Conservation (phyloP, 768 basidiomycete genomes). For the Pisolithus orientalis region DNA sequence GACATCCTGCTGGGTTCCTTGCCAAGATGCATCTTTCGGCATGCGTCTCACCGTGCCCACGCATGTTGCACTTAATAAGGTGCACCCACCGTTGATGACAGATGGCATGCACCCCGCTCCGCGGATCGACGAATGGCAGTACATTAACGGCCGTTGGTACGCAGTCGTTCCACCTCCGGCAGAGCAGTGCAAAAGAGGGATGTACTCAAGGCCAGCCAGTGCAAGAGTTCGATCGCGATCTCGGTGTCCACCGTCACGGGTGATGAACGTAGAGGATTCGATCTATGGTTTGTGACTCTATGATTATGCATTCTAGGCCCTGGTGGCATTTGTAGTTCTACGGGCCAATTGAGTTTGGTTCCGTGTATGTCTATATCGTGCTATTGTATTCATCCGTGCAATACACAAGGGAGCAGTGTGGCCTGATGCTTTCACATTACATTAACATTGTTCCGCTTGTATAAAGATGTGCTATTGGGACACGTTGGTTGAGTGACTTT, state of each 20-base stretch:
- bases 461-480: not conserved
- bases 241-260: conserved; percentile 1
- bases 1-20: conserved; percentile 41
- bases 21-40: conserved; percentile 51
- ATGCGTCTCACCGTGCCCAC: conserved; percentile 44
- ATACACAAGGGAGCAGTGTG: not conserved
- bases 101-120: conserved; percentile 18
- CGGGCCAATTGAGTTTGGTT: not conserved
- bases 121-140: conserved; percentile 38
- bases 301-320: not conserved
- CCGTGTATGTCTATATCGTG: not conserved
- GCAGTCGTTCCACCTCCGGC: conserved; percentile 40
- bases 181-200: conserved; percentile 39
- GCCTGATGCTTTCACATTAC: not conserved
- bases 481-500: not conserved
- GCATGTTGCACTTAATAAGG: conserved; percentile 39
- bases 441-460: not conserved
- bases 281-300: not conserved
- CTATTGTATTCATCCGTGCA: not conserved
- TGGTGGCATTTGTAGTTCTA: not conserved
- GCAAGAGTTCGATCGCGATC: not conserved
- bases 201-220: conserved; percentile 33
- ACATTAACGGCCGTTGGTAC: conserved; percentile 49
- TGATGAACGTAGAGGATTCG: not conserved
- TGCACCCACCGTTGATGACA: conserved; percentile 39